Evolutionary conservation across 495 filamentous ascomycete genomes (phyloP).

Genomic region (Penicillium lividum): DNA sequence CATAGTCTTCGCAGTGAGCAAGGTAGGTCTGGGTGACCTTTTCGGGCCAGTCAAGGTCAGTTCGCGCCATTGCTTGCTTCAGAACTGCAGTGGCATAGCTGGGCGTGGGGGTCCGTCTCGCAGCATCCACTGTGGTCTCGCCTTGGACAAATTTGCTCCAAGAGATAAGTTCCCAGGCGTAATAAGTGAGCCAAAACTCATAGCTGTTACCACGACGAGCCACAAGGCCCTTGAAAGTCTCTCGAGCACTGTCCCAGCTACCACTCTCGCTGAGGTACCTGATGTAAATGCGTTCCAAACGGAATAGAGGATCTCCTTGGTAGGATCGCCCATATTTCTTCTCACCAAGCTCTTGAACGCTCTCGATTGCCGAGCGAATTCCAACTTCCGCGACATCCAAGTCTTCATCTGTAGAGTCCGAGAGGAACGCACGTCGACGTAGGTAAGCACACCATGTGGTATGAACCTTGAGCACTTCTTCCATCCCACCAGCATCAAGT

Average conservation of each 20-base stretch:
- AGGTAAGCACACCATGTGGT: constrained; percentile 92
- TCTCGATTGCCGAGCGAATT: constrained; percentile 79
- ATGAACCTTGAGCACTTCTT: constrained; percentile 84
- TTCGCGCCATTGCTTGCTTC: constrained; percentile 66
- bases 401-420: constrained; percentile 79
- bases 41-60: constrained; percentile 87
- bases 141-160: constrained; percentile 60
- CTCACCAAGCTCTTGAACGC: constrained; percentile 74
- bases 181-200: constrained; percentile 92
- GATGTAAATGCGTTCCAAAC: constrained; percentile 87
- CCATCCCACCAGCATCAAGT: constrained; percentile 73
- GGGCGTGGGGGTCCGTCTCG: constrained; percentile 53
- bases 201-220: constrained; percentile 69
- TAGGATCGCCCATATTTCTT: constrained; percentile 74
- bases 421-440: constrained; percentile 75
- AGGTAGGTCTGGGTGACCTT: constrained; percentile 80
- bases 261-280: constrained; percentile 82
- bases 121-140: constrained; percentile 48
- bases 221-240: constrained; percentile 72
- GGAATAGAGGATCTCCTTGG: constrained; percentile 81
- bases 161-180: constrained; percentile 81
- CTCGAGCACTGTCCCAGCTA: constrained; percentile 64
- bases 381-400: constrained; percentile 90
- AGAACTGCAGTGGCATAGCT: constrained; percentile 71
- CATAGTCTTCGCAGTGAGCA: constrained; percentile 85